These are phyloP conservation scores for Sugiyamaella chiloensis DNA, from an alignment of 805 yeast species.

Conservation along the genomic window DNA sequence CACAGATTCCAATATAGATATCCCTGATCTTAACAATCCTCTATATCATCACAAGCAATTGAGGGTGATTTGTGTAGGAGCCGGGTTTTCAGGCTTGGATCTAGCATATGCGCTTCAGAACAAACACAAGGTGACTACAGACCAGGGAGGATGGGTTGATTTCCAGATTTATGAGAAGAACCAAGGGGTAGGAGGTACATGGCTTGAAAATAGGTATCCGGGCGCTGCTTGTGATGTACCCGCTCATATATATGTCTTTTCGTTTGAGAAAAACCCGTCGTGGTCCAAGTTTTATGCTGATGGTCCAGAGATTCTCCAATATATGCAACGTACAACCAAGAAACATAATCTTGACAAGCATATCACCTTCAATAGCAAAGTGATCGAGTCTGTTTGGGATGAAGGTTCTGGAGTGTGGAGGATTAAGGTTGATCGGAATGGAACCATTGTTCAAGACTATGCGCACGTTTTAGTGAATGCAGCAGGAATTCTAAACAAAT, in stretches of 20 bases:
- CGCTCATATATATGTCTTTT: conserved; percentile 28
- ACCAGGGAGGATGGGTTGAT: conserved; percentile 15
- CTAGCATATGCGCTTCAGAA: conserved; percentile 10
- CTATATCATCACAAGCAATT: conserved; percentile 8
- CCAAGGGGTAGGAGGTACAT: conserved; percentile 30
- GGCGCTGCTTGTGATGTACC: conserved; percentile 29
- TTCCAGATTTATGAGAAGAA: conserved; percentile 30
- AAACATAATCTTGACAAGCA: conserved; percentile 26
- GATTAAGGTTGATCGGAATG: conserved; percentile 14
- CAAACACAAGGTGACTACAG: conserved; percentile 5
- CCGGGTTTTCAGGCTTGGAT: conserved; percentile 12
- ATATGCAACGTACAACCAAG: conserved; percentile 23
- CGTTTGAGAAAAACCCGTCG: conserved; percentile 30
- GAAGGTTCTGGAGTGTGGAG: conserved; percentile 15
- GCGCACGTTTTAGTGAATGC: conserved; percentile 28
- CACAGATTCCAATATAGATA: no score
- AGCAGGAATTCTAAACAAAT: conserved; percentile 28
- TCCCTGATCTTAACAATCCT: not conserved
- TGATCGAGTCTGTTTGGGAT: conserved; percentile 27
- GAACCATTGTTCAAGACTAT: conserved; percentile 19
- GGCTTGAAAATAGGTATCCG: conserved; percentile 28
- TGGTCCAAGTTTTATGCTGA: conserved; percentile 27
- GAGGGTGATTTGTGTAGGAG: conserved; percentile 12
- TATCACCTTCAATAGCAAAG: conserved; percentile 20
- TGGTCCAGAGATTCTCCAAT: conserved; percentile 27